Percentiles rank a stretch among this genome's conserved stretches.
These are phyloP conservation scores for Suillus spraguei DNA, from an alignment of 768 basidiomycete species.

Conservation along the genomic window DNA sequence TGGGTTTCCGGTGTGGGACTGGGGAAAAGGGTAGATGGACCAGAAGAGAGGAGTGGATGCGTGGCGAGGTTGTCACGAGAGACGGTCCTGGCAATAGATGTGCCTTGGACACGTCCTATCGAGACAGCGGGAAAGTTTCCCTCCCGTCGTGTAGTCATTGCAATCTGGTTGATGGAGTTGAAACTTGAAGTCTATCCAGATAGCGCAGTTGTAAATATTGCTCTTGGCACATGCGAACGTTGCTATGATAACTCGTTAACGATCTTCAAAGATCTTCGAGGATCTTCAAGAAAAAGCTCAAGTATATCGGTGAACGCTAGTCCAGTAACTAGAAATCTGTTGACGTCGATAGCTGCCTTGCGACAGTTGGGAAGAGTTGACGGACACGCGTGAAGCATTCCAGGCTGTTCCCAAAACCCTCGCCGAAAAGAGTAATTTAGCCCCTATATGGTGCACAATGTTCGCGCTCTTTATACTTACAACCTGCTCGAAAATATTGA, in stretches of 20 bases:
- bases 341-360: not conserved
- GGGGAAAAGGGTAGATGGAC: constrained; percentile 30
- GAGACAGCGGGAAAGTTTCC: constrained; percentile 52
- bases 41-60: constrained; percentile 66
- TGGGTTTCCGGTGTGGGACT: constrained; percentile 26
- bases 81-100: constrained; percentile 41
- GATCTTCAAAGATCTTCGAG: too few relatives aligned
- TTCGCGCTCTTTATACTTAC: too few relatives aligned
- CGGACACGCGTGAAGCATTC: not conserved
- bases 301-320: not conserved
- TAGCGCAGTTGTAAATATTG: not conserved
- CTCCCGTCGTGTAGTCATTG: constrained; percentile 41
- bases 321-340: not conserved
- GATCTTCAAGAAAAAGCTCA: not conserved
- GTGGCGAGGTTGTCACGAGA: constrained; percentile 60
- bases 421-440: not conserved
- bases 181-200: not conserved
- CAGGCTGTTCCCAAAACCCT: not conserved
- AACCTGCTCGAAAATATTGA: too few relatives aligned
- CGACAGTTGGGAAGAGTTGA: not conserved
- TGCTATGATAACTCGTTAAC: not conserved
- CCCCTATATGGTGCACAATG: not conserved
- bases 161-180: not conserved
- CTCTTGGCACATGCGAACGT: not conserved
- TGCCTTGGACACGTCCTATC: constrained; percentile 52